Percentiles rank a stretch among this genome's conserved stretches.
Evolutionary conservation across 2,329 filamentous ascomycete genomes (phyloP).

Genomic region (Zelopaecilomyces penicillatus): DNA sequence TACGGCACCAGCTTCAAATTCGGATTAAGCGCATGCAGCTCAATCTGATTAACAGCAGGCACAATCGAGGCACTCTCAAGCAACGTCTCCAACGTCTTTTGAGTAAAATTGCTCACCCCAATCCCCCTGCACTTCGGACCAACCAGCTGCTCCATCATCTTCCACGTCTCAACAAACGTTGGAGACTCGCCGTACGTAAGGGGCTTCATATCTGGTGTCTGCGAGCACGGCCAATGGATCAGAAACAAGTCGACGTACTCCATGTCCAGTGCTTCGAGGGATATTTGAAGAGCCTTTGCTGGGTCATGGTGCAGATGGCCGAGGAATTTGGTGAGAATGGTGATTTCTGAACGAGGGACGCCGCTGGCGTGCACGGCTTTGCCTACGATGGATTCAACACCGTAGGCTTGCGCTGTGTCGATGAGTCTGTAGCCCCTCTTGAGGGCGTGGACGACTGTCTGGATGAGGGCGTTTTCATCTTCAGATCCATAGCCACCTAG

Average conservation of each 20-base stretch:
- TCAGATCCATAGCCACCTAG: too few species aligned
- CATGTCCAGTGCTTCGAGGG: constrained; percentile 32
- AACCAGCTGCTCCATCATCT: constrained; percentile 16
- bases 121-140: constrained; percentile 44
- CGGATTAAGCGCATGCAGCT: constrained; percentile 29
- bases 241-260: constrained; percentile 39
- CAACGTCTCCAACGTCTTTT: constrained; percentile 19
- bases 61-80: constrained; percentile 24
- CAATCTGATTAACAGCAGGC: constrained; percentile 49
- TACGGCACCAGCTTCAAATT: constrained; percentile 26
- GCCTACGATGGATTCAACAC: constrained; percentile 60
- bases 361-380: constrained; percentile 50
- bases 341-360: constrained; percentile 50
- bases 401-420: constrained; percentile 56
- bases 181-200: neutral
- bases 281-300: neutral
- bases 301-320: constrained; percentile 56
- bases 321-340: constrained; percentile 60
- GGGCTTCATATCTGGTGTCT: neutral
- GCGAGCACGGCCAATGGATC: constrained; percentile 44
- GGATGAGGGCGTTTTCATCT: too few species aligned
- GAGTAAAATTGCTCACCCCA: constrained; percentile 32
- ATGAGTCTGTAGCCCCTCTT: constrained; percentile 53
- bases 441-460: constrained; percentile 41
- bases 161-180: constrained; percentile 1